A percentile compares a stretch with the other conserved stretches of the same genome.
Conservation (phyloP, 768 basidiomycete genomes). For the Tulasnella sp. region DNA sequence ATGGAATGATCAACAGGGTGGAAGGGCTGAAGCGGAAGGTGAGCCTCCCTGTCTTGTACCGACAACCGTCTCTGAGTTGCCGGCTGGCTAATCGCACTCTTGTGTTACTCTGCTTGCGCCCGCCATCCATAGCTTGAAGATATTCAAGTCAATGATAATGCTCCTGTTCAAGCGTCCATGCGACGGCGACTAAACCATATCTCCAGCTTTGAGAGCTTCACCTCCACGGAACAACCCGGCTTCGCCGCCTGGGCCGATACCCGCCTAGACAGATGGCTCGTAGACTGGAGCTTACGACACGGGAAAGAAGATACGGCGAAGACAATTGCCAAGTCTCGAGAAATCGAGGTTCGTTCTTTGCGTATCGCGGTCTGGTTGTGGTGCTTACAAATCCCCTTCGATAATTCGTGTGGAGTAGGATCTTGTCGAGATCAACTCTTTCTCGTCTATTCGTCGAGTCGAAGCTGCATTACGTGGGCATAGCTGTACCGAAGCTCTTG, state of each 20-base stretch:
- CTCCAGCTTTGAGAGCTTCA: slow-evolving; percentile 57
- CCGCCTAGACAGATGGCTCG: slow-evolving; percentile 81
- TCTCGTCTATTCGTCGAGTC: slow-evolving; percentile 82
- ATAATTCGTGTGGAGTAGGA: slow-evolving; percentile 46
- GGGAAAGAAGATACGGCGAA: slow-evolving; percentile 75
- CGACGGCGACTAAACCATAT: slow-evolving; percentile 71
- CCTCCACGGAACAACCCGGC: slow-evolving; percentile 51
- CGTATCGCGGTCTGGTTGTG: neutral
- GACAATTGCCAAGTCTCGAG: slow-evolving; percentile 67
- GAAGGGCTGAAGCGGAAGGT: slow-evolving; percentile 89
- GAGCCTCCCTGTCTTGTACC: slow-evolving; percentile 29
- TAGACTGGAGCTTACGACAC: slow-evolving; percentile 84
- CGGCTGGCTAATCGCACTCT: neutral
- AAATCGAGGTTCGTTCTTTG: slow-evolving; percentile 64
- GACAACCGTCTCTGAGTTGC: neutral
- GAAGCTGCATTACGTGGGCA: slow-evolving; percentile 71
- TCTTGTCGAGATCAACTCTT: slow-evolving; percentile 87
- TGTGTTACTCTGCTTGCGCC: slow-evolving; percentile 27
- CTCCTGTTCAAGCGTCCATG: slow-evolving; percentile 66
- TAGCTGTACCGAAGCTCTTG: slow-evolving; percentile 82
- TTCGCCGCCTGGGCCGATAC: slow-evolving; percentile 75
- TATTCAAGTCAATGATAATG: slow-evolving; percentile 47
- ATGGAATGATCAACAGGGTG: slow-evolving; percentile 70
- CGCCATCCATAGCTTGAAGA: slow-evolving; percentile 46
- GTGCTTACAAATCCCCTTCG: neutral